phyloP scores from a whole-genome alignment of 805 yeast genomes.

The Kurtzmaniella cleridarum region DNA sequence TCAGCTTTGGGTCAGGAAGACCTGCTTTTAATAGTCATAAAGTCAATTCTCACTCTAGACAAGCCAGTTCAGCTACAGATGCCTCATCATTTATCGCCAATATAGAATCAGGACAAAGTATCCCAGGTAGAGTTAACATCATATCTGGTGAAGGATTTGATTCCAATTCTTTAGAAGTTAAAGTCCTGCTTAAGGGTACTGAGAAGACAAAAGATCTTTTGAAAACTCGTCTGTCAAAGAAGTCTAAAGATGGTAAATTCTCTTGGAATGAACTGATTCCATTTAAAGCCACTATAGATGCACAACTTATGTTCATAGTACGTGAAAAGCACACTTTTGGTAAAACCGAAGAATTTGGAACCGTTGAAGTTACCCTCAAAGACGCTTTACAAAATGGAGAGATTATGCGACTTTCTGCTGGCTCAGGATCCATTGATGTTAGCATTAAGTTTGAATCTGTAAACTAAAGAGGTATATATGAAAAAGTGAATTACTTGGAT shows the following conservation, averaged over 20 bases:
- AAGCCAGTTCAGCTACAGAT: constrained; percentile 23
- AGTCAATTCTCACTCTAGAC: constrained; percentile 13
- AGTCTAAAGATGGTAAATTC: constrained; percentile 37
- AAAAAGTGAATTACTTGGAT: not conserved
- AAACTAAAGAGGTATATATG: constrained; percentile 5
- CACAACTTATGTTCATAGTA: constrained; percentile 54
- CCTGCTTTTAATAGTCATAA: not conserved
- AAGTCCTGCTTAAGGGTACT: constrained; percentile 43
- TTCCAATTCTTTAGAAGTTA: constrained; percentile 41
- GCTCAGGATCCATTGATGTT: constrained; percentile 38
- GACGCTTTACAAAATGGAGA: constrained; percentile 46
- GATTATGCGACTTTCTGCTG: constrained; percentile 30
- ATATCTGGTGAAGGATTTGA: constrained; percentile 43
- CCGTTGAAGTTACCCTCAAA: constrained; percentile 45
- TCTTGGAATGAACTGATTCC: constrained; percentile 61
- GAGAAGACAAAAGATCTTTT: constrained; percentile 51
- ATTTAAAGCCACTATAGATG: constrained; percentile 62
- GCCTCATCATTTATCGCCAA: constrained; percentile 29
- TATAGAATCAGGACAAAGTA: constrained; percentile 24
- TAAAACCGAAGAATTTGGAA: constrained; percentile 59
- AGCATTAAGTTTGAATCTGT: constrained; percentile 25
- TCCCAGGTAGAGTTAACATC: constrained; percentile 53
- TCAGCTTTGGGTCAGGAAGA: constrained; percentile 18
- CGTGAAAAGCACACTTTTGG: constrained; percentile 70
- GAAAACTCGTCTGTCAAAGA: constrained; percentile 57